These are phyloP conservation scores for Talaromyces sp. DNA, from an alignment of 2,329 filamentous ascomycete genomes.

Conservation along the genomic window DNA sequence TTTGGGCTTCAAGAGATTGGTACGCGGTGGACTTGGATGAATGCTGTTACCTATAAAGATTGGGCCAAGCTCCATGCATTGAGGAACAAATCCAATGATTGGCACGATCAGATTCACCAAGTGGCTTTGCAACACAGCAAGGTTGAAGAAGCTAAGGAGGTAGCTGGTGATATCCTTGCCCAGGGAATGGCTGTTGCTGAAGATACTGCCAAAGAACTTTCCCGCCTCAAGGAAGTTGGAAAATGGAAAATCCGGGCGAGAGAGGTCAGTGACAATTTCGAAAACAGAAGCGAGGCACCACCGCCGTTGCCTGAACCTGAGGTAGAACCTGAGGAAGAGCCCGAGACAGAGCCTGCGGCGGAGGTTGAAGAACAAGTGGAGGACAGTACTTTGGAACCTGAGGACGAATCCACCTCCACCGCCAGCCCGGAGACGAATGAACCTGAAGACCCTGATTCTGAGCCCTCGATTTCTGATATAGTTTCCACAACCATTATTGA, in stretches of 20 bases:
- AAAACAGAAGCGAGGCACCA: constrained; percentile 49
- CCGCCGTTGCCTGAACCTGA: constrained; percentile 19
- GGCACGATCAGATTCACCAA: constrained; percentile 75
- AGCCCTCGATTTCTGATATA: neutral
- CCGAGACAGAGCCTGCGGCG: constrained; percentile 9
- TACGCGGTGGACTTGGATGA: constrained; percentile 91
- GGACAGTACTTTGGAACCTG: neutral
- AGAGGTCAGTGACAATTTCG: constrained; percentile 75
- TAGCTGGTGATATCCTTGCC: constrained; percentile 66
- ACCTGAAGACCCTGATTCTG: neutral
- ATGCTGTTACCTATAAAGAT: constrained; percentile 92
- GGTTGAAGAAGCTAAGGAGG: constrained; percentile 61
- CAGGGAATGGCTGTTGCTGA: constrained; percentile 76
- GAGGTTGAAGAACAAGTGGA: neutral
- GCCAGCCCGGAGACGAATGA: constrained; percentile 2
- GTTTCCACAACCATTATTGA: constrained; percentile 10
- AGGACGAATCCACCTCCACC: neutral
- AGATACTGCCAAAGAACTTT: constrained; percentile 71
- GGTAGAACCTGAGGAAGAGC: constrained; percentile 7
- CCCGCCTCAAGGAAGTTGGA: constrained; percentile 74
- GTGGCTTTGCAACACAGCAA: constrained; percentile 69
- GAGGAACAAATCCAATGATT: constrained; percentile 74
- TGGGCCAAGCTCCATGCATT: constrained; percentile 93
- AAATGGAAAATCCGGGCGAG: constrained; percentile 73
- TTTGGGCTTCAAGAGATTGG: constrained; percentile 86